Evolutionary conservation across 352 stramenopile genomes (phyloP), one percentile per base, ranked within the genome.

Genomic region (Pythium brassicae): DNA sequence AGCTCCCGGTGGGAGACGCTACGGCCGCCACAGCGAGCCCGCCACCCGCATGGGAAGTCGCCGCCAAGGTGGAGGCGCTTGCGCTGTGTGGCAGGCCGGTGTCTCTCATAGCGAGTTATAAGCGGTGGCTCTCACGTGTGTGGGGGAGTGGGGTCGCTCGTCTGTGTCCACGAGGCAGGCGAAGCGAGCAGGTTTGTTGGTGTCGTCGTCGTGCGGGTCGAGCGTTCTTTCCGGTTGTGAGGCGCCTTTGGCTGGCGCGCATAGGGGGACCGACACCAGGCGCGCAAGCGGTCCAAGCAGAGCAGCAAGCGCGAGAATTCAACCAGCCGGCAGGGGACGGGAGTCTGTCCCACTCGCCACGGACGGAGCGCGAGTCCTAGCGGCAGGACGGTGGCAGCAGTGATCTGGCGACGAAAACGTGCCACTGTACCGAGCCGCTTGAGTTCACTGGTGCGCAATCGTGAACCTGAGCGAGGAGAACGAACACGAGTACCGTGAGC

Each of bases 291-390:
- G 23, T 35, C 54, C 46, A 61, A 61, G 55, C 46, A 60, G 53
- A 52, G 44, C 29, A 48, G 27, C 15, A 22, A 32, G 39, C 44
- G 34, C 25, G 37, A 47, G 29, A 65, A 60, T 46, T 60, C 59
- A 65, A 65, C 52, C 59, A 59, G 52, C 50, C 44, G 51, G 23
- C n/a, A n/a, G n/a, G n/a, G n/a, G n/a, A n/a, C n/a, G n/a, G n/a
- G n/a, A n/a, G 17, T 10, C 0, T 26, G 51, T 42, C 58, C 37
- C 50, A 39, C 10, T 19, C 25, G 50, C 20, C 51, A 63, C 57
- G 23, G 26, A 43, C 32, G 9, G 12, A 25, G 1, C 29, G 11
- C 2, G 8, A 50, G 51, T 26, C 49, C 47, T 53, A 57, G 29
- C 17, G 1, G 11, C 0, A 20, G 37, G 19, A 44, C 14, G 40